Percentiles rank a stretch among this genome's conserved stretches.
phyloP scores from a whole-genome alignment of 805 yeast genomes.

The Ogataea thermomethanolica region DNA sequence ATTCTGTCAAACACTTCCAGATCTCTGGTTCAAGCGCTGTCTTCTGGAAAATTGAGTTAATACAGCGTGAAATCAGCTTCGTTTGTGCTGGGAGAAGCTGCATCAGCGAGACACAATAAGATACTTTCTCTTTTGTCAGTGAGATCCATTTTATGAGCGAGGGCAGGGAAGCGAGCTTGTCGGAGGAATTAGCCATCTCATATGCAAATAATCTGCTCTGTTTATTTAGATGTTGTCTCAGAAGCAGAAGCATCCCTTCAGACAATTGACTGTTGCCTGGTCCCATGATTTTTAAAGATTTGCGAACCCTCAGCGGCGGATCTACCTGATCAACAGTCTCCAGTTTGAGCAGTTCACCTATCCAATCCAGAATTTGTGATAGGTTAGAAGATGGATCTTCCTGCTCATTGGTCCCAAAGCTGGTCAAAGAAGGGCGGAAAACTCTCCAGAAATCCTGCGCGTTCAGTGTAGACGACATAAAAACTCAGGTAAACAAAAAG shows the following conservation, averaged over 20 bases:
- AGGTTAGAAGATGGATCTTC: constrained; percentile 26
- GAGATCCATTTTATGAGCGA: constrained; percentile 18
- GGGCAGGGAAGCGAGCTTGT: constrained; percentile 6
- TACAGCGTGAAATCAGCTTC: constrained; percentile 20
- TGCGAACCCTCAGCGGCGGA: constrained; percentile 24
- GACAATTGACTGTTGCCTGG: constrained; percentile 18
- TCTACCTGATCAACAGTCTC: constrained; percentile 11
- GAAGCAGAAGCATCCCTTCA: constrained; percentile 12
- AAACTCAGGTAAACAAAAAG: constrained; percentile 1
- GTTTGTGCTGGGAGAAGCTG: constrained; percentile 13
- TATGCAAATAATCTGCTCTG: constrained; percentile 9
- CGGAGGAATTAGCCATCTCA: background rate
- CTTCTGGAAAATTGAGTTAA: constrained; percentile 23
- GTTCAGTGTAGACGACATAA: constrained; percentile 9
- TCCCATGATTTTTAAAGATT: constrained; percentile 17
- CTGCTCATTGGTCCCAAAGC: constrained; percentile 9
- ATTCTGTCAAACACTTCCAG: constrained; percentile 11
- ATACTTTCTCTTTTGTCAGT: constrained; percentile 10
- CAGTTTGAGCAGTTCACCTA: constrained; percentile 16
- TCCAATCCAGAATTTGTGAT: constrained; percentile 26
- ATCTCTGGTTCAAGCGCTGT: constrained; percentile 5
- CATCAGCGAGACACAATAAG: constrained; percentile 13
- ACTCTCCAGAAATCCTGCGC: constrained; percentile 14
- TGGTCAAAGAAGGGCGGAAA: constrained; percentile 11
- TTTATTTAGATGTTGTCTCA: constrained; percentile 17